phyloP scores from a whole-genome alignment of 139 green algal genomes.

The Volvox africanus region DNA sequence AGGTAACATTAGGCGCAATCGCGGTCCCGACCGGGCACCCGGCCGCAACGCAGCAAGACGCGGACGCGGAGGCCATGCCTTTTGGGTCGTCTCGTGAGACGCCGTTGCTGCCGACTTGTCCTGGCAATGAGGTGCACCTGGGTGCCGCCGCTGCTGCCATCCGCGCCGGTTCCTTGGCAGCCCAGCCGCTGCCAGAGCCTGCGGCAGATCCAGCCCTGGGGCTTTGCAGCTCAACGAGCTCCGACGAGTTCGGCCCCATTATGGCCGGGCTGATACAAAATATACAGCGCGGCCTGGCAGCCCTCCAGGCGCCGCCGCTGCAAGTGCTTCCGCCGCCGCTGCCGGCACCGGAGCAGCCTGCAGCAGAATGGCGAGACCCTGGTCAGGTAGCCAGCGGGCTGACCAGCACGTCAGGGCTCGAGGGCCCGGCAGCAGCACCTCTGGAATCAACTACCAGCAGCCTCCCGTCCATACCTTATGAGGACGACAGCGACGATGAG shows the following conservation, averaged over 20 bases:
- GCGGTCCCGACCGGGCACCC: no score
- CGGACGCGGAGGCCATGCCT: no score
- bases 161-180: no score
- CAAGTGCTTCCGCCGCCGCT: not conserved
- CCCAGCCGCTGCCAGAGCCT: no score
- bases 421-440: not conserved
- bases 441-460: not conserved
- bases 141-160: no score
- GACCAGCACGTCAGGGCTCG: not conserved
- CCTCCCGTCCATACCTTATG: not conserved
- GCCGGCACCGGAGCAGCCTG: not conserved
- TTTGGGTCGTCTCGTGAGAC: no score
- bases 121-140: no score
- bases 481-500: not conserved
- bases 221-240: not conserved
- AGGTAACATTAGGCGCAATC: no score
- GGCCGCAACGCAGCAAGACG: no score
- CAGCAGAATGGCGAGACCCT: not conserved
- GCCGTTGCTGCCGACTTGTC: no score
- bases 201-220: not conserved
- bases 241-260: constrained; percentile 10
- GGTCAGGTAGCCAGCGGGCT: not conserved
- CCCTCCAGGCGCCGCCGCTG: not conserved
- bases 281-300: constrained; percentile 16
- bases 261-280: constrained; percentile 28